Evolutionary conservation across 192 early-diverging fungal species (phyloP).

Genomic region (Coemansia erecta): DNA sequence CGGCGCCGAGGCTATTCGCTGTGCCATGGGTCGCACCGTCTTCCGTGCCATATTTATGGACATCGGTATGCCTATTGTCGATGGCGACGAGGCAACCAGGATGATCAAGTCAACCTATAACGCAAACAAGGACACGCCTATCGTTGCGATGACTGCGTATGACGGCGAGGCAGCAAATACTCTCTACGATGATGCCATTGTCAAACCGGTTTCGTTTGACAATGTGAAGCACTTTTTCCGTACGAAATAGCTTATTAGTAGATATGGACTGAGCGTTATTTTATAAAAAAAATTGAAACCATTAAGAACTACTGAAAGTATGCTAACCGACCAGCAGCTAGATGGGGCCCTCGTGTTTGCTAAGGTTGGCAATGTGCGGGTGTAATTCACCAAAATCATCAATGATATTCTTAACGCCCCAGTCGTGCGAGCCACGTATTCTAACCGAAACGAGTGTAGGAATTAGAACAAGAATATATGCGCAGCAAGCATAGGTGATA

Average conservation of each 20-base stretch:
- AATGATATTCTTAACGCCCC: too few species aligned
- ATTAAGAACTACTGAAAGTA: too few species aligned
- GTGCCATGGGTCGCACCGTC: constrained; percentile 81
- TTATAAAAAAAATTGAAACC: too few species aligned
- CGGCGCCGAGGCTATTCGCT: constrained; percentile 87
- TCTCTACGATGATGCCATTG: constrained; percentile 36
- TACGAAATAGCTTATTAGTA: neutral
- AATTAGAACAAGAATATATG: too few species aligned
- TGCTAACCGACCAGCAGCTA: too few species aligned
- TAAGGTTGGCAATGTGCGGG: too few species aligned
- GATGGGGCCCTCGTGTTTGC: too few species aligned
- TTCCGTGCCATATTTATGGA: constrained; percentile 96
- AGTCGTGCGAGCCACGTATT: too few species aligned
- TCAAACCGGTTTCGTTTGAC: constrained; percentile 31
- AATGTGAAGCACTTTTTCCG: constrained; percentile 17
- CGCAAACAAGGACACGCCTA: constrained; percentile 79
- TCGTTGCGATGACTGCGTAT: constrained; percentile 80
- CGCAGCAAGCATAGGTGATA: too few species aligned
- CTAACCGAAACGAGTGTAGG: too few species aligned
- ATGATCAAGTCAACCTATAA: constrained; percentile 95
- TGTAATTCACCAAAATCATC: too few species aligned
- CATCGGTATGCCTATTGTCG: constrained; percentile 91
- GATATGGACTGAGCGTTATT: too few species aligned
- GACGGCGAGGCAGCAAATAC: constrained; percentile 51
- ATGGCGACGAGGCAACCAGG: constrained; percentile 84